These are phyloP conservation scores for Astragalus glycyphyllos DNA, from an alignment of 306 rosid genomes.

Conservation along the genomic window DNA sequence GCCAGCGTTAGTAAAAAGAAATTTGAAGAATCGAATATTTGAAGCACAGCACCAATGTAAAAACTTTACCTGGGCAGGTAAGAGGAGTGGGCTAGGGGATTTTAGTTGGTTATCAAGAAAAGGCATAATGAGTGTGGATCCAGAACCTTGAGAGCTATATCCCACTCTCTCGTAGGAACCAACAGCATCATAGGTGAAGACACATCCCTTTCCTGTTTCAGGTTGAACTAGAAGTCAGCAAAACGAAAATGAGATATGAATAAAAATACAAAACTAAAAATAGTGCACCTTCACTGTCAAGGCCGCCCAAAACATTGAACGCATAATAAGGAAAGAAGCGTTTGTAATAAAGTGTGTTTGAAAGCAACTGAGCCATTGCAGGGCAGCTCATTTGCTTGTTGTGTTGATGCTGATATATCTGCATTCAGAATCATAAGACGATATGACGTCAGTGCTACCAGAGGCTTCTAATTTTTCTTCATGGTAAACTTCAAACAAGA, in stretches of 20 bases:
- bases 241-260: conserved; percentile 30
- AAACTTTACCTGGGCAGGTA: conserved; percentile 72
- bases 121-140: conserved; percentile 91
- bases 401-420: conserved; percentile 95
- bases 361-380: conserved; percentile 91
- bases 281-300: conserved; percentile 81
- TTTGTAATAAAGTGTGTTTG: conserved; percentile 90
- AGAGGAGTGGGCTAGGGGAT: conserved; percentile 91
- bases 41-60: conserved; percentile 25
- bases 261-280: conserved; percentile 30
- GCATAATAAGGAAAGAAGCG: conserved; percentile 95
- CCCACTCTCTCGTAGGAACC: conserved; percentile 99
- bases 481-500: not conserved
- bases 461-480: conserved; percentile 1
- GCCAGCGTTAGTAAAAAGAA: not conserved
- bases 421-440: conserved; percentile 36
- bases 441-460: conserved; percentile 10
- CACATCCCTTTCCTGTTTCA: conserved; percentile 87
- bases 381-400: conserved; percentile 99
- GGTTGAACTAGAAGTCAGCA: conserved; percentile 32
- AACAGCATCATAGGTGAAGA: conserved; percentile 96
- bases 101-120: conserved; percentile 87
- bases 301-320: conserved; percentile 93
- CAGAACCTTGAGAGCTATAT: conserved; percentile 92
- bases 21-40: conserved; percentile 20